Evolutionary conservation across 1,139 yeast genomes (phyloP).

Genomic region (Diutina sp.): DNA sequence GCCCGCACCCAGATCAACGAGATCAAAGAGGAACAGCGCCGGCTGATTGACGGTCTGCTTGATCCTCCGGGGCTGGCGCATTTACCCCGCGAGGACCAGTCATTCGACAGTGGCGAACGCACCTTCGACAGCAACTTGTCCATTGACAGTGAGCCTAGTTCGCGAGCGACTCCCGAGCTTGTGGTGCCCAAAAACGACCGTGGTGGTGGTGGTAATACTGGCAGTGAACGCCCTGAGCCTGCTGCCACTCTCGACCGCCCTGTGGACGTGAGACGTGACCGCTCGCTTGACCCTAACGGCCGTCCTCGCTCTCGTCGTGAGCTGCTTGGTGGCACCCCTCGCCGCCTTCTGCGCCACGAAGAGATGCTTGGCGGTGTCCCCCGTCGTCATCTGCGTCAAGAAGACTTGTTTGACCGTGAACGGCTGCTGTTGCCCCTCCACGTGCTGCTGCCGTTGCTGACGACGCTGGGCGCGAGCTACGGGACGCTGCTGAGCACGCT

Average conservation of each 20-base stretch:
- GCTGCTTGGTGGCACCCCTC: constrained; percentile 1
- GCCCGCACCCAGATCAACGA: not conserved
- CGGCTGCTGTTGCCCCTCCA: not conserved
- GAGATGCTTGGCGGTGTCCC: not conserved
- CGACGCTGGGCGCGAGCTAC: not conserved
- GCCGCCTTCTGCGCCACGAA: not conserved
- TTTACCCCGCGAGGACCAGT: not conserved
- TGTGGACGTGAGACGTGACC: not conserved
- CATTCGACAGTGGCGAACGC: not conserved
- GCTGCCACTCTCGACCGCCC: not conserved
- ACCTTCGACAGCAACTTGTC: not conserved
- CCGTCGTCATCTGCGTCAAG: not conserved
- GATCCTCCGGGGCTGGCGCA: not conserved
- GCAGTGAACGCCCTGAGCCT: not conserved
- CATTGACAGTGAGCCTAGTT: not conserved
- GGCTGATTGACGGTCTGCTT: not conserved
- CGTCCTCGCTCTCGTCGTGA: not conserved
- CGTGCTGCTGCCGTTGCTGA: not conserved
- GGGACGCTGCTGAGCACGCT: not conserved
- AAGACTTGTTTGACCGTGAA: not conserved
- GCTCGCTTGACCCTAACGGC: not conserved
- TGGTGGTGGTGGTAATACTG: not conserved
- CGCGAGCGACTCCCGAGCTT: not conserved
- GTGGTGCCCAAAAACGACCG: not conserved
- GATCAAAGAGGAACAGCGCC: not conserved